phyloP scores from a whole-genome alignment of 1,139 yeast genomes.

The Blastobotrys arbuscula region DNA sequence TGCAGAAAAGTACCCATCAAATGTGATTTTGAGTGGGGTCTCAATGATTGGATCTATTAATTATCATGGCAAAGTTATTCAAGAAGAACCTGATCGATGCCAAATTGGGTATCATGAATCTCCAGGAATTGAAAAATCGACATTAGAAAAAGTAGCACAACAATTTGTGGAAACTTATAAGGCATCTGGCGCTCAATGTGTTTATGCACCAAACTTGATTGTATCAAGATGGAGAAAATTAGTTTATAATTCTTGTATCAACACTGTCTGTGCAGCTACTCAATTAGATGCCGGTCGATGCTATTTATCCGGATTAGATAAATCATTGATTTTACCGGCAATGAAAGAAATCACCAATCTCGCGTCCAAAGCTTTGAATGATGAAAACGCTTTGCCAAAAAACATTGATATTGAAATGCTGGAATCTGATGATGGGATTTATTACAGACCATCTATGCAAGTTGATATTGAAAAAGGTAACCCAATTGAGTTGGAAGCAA shows the following conservation, averaged over 20 bases:
- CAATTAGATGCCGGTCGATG: slow-evolving; percentile 55
- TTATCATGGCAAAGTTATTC: slow-evolving; percentile 46
- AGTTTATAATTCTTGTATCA: slow-evolving; percentile 62
- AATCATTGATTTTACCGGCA: slow-evolving; percentile 44
- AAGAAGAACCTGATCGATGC: slow-evolving; percentile 47
- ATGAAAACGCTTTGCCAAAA: slow-evolving; percentile 49
- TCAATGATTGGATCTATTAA: slow-evolving; percentile 63
- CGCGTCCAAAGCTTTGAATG: slow-evolving; percentile 44
- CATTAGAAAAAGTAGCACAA: slow-evolving; percentile 34
- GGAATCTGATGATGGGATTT: slow-evolving; percentile 56
- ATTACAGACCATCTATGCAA: slow-evolving; percentile 68
- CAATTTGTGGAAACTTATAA: slow-evolving; percentile 48
- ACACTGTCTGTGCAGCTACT: slow-evolving; percentile 56
- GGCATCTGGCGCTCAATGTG: slow-evolving; percentile 42
- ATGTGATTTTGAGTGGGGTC: slow-evolving; percentile 60
- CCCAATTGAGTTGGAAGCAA: slow-evolving; percentile 64
- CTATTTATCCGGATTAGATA: slow-evolving; percentile 48
- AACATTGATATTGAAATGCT: slow-evolving; percentile 45
- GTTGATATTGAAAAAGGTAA: slow-evolving; percentile 66
- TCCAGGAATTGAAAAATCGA: slow-evolving; percentile 31
- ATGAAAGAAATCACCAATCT: slow-evolving; percentile 59
- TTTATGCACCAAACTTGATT: slow-evolving; percentile 37
- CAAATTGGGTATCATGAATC: slow-evolving; percentile 48
- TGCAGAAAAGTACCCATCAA: slow-evolving; percentile 51
- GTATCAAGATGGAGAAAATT: slow-evolving; percentile 61